Conservation (phyloP, 345 rosid species). For the Gossypium rotundifolium region DNA sequence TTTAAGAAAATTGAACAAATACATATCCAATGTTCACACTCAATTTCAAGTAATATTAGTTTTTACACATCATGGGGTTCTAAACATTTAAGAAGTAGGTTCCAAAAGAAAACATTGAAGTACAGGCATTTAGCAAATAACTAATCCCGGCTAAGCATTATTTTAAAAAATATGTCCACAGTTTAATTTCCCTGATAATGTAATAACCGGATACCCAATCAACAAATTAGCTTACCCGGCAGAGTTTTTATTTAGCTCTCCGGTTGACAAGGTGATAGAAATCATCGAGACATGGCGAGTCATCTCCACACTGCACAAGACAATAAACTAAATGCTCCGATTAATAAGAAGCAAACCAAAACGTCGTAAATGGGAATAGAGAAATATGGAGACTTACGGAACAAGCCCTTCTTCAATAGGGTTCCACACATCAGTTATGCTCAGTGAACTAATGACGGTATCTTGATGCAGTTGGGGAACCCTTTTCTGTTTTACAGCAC, state of each 20-base stretch:
- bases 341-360: background rate
- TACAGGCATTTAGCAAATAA: background rate
- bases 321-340: background rate
- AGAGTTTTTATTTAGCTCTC: constrained; percentile 59
- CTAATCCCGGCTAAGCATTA: background rate
- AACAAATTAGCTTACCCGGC: constrained; percentile 59
- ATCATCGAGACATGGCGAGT: constrained; percentile 93
- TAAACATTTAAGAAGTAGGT: too few relatives aligned
- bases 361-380: background rate
- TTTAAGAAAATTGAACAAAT: too few relatives aligned
- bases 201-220: background rate
- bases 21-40: too few relatives aligned
- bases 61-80: too few relatives aligned
- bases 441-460: constrained; percentile 73
- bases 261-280: constrained; percentile 70
- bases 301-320: constrained; percentile 78
- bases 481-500: constrained; percentile 46
- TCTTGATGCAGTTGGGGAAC: constrained; percentile 82
- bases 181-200: background rate
- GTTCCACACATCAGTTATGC: constrained; percentile 94
- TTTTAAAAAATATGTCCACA: background rate
- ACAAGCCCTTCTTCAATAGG: constrained; percentile 93
- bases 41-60: too few relatives aligned
- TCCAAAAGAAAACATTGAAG: background rate
- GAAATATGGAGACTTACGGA: constrained; percentile 45